These are phyloP conservation scores for Nannizzia gypsea DNA, from an alignment of 2,329 filamentous ascomycete genomes.

Conservation along the genomic window DNA sequence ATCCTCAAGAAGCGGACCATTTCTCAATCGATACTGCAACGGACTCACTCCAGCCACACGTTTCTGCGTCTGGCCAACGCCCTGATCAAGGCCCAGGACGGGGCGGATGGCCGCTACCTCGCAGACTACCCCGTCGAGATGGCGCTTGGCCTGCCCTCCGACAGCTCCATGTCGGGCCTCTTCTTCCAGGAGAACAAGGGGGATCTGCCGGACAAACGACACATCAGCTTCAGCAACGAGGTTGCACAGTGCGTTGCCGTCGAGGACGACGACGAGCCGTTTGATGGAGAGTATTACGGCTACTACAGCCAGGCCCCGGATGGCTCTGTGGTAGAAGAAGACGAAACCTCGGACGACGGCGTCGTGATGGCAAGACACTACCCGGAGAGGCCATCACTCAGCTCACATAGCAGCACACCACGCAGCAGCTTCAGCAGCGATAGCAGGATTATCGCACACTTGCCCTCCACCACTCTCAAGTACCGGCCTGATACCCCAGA, in stretches of 20 bases:
- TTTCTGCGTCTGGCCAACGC: constrained; percentile 81
- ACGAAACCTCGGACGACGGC: constrained; percentile 61
- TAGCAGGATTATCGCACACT: constrained; percentile 75
- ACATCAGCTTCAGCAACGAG: constrained; percentile 94
- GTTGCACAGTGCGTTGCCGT: constrained; percentile 94
- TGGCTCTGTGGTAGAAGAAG: constrained; percentile 38
- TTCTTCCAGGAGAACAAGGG: background rate
- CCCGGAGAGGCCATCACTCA: constrained; percentile 38
- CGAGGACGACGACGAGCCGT: constrained; percentile 51
- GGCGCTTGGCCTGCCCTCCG: constrained; percentile 25
- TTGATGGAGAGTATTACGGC: constrained; percentile 22
- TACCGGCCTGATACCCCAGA: constrained; percentile 34
- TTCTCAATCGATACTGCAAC: constrained; percentile 88
- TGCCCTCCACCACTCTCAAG: constrained; percentile 80
- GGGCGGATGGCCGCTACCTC: constrained; percentile 43
- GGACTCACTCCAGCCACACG: constrained; percentile 76
- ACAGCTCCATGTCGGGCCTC: background rate
- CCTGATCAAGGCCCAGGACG: constrained; percentile 71
- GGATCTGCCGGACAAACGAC: constrained; percentile 42
- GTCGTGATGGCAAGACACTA: constrained; percentile 62
- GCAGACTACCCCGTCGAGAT: constrained; percentile 49
- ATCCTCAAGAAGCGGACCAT: constrained; percentile 95
- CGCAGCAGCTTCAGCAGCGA: constrained; percentile 48
- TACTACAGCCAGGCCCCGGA: constrained; percentile 26
- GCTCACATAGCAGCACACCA: constrained; percentile 42